phyloP scores from a whole-genome alignment of 2,329 filamentous ascomycete genomes.

The Beauveria rudraprayagi region DNA sequence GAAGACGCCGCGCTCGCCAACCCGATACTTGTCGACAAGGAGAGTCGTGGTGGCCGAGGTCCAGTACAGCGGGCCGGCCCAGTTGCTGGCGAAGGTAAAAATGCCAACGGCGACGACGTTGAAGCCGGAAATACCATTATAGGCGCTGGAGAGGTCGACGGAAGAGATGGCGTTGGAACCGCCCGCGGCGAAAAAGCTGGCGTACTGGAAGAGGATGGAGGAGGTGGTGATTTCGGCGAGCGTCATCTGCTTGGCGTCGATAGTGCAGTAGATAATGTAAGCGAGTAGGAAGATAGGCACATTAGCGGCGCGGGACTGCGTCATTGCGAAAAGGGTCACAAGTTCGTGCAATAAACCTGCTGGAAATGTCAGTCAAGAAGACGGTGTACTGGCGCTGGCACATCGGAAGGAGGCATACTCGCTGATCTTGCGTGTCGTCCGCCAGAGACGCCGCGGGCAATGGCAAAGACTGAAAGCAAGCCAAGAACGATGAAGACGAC shows the following conservation, averaged over 20 bases:
- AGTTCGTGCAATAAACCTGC: conserved; percentile 56
- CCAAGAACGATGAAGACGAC: conserved; percentile 42
- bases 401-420: conserved; percentile 17
- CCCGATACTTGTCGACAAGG: conserved; percentile 34
- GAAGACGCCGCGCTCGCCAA: conserved; percentile 26
- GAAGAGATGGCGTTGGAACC: conserved; percentile 92
- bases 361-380: conserved; percentile 10
- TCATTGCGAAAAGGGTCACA: conserved; percentile 71
- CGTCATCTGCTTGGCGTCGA: conserved; percentile 36
- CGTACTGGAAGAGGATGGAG: conserved; percentile 68
- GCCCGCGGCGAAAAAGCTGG: conserved; percentile 82
- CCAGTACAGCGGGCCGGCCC: conserved; percentile 89
- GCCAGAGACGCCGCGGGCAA: conserved; percentile 30
- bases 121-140: conserved; percentile 82
- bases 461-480: conserved; percentile 28
- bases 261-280: conserved; percentile 46
- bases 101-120: conserved; percentile 72
- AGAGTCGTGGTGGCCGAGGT: conserved; percentile 55
- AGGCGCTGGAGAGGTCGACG: conserved; percentile 89
- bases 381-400: too few relatives aligned
- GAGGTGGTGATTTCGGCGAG: conserved; percentile 57
- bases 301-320: conserved; percentile 78
- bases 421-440: conserved; percentile 20
- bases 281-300: conserved; percentile 78
- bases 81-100: conserved; percentile 82